phyloP scores from a whole-genome alignment of 129 eudicot species.

The Lonicera japonica region DNA sequence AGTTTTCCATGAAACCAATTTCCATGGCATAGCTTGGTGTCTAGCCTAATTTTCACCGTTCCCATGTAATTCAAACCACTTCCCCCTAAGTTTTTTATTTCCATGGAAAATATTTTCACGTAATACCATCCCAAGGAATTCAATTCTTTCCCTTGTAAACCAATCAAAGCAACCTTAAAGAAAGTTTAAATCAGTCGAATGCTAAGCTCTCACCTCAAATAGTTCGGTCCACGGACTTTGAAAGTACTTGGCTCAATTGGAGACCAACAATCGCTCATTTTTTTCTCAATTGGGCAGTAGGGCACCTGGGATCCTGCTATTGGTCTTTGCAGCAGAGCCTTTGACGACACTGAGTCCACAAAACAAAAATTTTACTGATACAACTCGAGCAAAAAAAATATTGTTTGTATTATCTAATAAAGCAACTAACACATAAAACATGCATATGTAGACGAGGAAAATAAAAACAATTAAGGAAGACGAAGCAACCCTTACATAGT shows the following conservation, averaged over 20 bases:
- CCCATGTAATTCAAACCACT: too few relatives aligned
- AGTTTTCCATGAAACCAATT: too few relatives aligned
- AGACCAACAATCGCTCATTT: conserved; percentile 77
- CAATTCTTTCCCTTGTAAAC: neutral
- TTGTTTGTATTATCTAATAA: too few relatives aligned
- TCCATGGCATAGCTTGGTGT: too few relatives aligned
- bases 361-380: neutral
- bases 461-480: neutral
- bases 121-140: too few relatives aligned
- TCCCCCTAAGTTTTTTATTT: too few relatives aligned
- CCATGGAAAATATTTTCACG: neutral
- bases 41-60: too few relatives aligned
- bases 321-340: conserved; percentile 68
- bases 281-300: conserved; percentile 69
- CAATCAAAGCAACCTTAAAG: neutral
- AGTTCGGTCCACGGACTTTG: conserved; percentile 74
- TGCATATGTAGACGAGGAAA: too few relatives aligned
- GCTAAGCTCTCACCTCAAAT: conserved; percentile 41
- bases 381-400: neutral
- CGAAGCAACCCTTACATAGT: conserved; percentile 40
- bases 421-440: neutral
- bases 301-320: conserved; percentile 89
- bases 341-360: conserved; percentile 58
- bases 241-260: conserved; percentile 68
- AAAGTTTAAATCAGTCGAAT: neutral